Evolutionary conservation across 352 stramenopile species (phyloP).

Genomic region (Phytophthora sojae): DNA sequence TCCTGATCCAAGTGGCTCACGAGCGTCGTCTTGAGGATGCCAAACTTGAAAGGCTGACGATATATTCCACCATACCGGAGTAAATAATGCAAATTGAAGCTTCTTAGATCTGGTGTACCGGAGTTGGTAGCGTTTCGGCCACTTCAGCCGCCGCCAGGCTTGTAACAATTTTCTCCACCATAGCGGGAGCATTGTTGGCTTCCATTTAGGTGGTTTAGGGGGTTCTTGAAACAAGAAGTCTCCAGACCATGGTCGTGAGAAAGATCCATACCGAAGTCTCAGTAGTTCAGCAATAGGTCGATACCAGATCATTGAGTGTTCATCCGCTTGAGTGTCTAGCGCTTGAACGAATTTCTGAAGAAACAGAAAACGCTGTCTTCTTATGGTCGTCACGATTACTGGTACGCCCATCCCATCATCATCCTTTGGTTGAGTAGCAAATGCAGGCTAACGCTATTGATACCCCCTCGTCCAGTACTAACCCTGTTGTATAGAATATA

Average conservation of each 20-base stretch:
- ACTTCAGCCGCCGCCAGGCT: neutral
- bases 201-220: neutral
- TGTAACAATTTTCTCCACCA: conserved; percentile 3
- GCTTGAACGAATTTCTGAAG: neutral
- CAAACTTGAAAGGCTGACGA: too few relatives aligned
- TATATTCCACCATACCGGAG: too few relatives aligned
- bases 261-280: neutral
- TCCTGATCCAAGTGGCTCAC: too few relatives aligned
- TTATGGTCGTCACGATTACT: neutral
- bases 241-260: conserved; percentile 1
- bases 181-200: neutral
- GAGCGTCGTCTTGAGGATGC: too few relatives aligned
- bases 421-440: neutral
- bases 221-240: conserved; percentile 10
- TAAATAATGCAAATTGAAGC: neutral
- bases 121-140: neutral
- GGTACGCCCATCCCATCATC: neutral
- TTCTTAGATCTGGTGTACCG: neutral
- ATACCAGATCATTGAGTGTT: neutral
- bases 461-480: too few relatives aligned
- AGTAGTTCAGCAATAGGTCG: too few relatives aligned
- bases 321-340: neutral
- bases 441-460: neutral
- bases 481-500: too few relatives aligned
- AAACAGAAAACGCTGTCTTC: too few relatives aligned